A percentile compares a stretch with the other conserved stretches of the same genome.
These are phyloP conservation scores for Candida nanaspora DNA, from an alignment of 805 yeast genomes.

Conservation along the genomic window DNA sequence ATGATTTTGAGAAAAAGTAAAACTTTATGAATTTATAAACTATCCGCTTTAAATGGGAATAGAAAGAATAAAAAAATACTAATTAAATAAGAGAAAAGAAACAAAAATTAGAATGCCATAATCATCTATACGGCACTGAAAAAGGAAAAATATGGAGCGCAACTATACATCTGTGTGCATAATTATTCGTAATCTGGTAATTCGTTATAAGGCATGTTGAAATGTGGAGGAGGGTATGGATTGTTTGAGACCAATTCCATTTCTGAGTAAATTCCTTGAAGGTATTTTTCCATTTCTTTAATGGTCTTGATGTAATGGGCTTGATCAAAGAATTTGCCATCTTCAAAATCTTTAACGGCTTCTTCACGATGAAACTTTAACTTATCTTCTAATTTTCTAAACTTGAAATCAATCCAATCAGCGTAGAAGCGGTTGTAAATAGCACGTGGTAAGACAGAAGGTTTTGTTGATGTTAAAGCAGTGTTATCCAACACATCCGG, in stretches of 20 bases:
- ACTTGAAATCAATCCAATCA: constrained; percentile 28
- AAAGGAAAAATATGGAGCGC: too few species aligned
- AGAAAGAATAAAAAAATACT: too few species aligned
- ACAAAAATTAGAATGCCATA: too few species aligned
- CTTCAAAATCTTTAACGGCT: constrained; percentile 10
- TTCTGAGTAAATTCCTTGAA: constrained; percentile 24
- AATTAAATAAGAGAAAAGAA: too few species aligned
- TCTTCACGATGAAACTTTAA: constrained; percentile 14
- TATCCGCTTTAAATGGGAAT: too few species aligned
- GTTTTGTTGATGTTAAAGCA: constrained; percentile 27
- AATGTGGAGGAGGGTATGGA: constrained; percentile 22
- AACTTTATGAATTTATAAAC: too few species aligned
- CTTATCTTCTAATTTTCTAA: constrained; percentile 21
- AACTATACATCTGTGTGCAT: too few species aligned
- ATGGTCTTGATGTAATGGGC: constrained; percentile 19
- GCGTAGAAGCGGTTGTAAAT: constrained; percentile 26
- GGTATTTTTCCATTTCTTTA: constrained; percentile 21
- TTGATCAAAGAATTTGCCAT: constrained; percentile 24
- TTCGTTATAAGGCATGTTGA: constrained; percentile 18
- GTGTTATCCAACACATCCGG: constrained; percentile 24
- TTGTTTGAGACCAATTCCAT: constrained; percentile 26
- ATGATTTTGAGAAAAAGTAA: too few species aligned
- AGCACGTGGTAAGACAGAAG: constrained; percentile 28
- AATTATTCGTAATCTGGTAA: constrained; percentile 3
- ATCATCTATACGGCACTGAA: too few species aligned